Base-by-base conservation (phyloP, 805 yeast genomes). In the Candida adriatica region DNA sequence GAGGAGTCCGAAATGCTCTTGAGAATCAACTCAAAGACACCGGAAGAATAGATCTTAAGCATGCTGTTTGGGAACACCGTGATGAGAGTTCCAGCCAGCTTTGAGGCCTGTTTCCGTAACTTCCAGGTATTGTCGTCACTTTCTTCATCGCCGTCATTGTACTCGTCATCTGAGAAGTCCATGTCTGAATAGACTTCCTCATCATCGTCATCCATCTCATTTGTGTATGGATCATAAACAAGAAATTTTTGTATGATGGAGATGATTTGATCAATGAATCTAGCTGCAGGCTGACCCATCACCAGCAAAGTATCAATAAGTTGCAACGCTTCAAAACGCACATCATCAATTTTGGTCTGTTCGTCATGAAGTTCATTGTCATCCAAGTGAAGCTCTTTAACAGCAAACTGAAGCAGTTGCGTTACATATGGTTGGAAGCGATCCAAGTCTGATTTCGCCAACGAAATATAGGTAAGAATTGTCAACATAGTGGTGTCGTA, bases 121-220 rank as follows among this genome's bases (percentile, higher is more conserved):
- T 72, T 77, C 81, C 88, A 78, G 2, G 79, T 67, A 31, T 61
- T 63, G 33, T 70, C 79, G 21, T 70, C 74, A 36, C 52, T 55
- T 13, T 59, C 65, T 29, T 60, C 68, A 8, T 58, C 54, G 29
- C 53, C 48, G 9, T 51, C 63, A n/a, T 45, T 56, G 6, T 60
- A 48, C 29, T 47, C 65, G n/a, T 58, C 66, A 18, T 64, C 71
- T 11, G 52, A 54, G 16, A 47, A 62, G 8, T 70, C 78, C n/a
- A 61, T 69, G n/a, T 66, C 70, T 17, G 61, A 64, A 9, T 56
- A 60, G 4, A 45, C 56, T 3, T 56, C 62, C 13, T 56, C 66
- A 2, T 55, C 59, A 4, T 48, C 56, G 8, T 51, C 59, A 4
- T 53, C 62, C 23, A 51, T 56, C 5, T 46, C 53, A 30, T 53